Percentiles rank a stretch among this genome's conserved stretches.
phyloP scores from a whole-genome alignment of 2,329 filamentous ascomycete species.

The Arthroderma sp. region DNA sequence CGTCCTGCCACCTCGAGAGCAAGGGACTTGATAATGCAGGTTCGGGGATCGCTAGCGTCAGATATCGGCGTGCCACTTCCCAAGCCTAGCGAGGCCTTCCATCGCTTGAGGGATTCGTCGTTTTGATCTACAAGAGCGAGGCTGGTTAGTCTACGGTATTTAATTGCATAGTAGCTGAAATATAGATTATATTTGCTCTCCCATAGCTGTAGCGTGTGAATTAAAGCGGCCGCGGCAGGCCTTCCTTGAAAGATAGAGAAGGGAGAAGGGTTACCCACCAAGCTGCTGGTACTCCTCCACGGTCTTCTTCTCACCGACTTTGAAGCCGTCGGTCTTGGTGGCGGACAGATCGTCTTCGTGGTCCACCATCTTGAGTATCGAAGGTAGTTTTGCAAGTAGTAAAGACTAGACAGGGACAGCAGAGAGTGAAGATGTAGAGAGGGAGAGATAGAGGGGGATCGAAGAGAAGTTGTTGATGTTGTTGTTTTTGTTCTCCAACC shows the following conservation, averaged over 20 bases:
- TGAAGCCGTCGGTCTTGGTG: constrained; percentile 89
- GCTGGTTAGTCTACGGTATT: neutral
- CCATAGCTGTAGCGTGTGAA: neutral
- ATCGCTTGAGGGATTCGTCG: constrained; percentile 91
- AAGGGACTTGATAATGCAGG: constrained; percentile 85
- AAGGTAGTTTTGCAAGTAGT: neutral
- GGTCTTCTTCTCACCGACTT: constrained; percentile 97
- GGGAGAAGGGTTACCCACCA: constrained; percentile 48
- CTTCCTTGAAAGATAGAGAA: neutral
- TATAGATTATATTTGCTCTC: neutral
- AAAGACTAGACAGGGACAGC: neutral
- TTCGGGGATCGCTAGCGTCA: constrained; percentile 69
- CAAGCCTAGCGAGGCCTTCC: constrained; percentile 92
- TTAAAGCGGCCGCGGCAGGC: neutral
- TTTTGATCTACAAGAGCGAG: constrained; percentile 42
- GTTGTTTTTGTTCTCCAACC: too few species aligned
- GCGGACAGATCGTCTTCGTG: constrained; percentile 72
- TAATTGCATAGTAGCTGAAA: neutral
- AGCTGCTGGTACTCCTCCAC: constrained; percentile 88
- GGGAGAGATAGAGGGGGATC: neutral
- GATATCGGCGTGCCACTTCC: constrained; percentile 57
- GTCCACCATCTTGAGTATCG: constrained; percentile 47
- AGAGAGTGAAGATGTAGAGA: neutral
- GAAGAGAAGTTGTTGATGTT: neutral
- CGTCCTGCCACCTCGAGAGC: constrained; percentile 78